phyloP scores from a whole-genome alignment of 108 stramenopile species.

The Bacterosira constricta region DNA sequence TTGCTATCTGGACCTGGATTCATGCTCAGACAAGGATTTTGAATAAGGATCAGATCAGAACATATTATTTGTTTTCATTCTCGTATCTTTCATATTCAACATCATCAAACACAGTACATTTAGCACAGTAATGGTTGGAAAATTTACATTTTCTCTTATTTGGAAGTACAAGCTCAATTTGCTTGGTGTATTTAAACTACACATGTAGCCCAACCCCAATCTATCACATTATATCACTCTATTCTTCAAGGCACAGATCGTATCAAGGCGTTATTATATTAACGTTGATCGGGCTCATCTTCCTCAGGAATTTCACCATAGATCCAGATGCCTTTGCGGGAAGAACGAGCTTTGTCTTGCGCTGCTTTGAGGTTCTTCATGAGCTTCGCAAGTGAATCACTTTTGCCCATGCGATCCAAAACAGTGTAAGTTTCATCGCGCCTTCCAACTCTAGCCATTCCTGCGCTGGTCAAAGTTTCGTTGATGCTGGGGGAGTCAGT shows the following conservation, averaged over 20 bases:
- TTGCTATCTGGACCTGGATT: too few relatives aligned
- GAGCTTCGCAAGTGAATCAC: slow-evolving; percentile 58
- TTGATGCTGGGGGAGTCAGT: slow-evolving; percentile 68
- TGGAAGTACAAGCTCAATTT: too few relatives aligned
- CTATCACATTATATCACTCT: slow-evolving; percentile 10
- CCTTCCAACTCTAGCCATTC: slow-evolving; percentile 78
- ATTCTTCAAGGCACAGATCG: not conserved
- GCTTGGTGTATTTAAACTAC: too few relatives aligned
- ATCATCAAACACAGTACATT: too few relatives aligned
- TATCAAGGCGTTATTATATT: slow-evolving; percentile 35
- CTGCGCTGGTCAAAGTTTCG: slow-evolving; percentile 68
- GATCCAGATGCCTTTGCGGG: slow-evolving; percentile 88
- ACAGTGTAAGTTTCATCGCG: slow-evolving; percentile 52
- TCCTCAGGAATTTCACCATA: slow-evolving; percentile 93
- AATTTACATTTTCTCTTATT: too few relatives aligned
- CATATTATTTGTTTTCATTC: too few relatives aligned
- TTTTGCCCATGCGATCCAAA: slow-evolving; percentile 57
- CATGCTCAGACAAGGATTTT: too few relatives aligned
- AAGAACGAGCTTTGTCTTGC: slow-evolving; percentile 72
- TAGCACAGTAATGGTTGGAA: too few relatives aligned
- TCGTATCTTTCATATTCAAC: too few relatives aligned
- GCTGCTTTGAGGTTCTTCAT: slow-evolving; percentile 64
- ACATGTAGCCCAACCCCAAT: not conserved
- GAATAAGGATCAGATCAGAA: too few relatives aligned
- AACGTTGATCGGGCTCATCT: too few relatives aligned